Evolutionary conservation across 805 yeast species (phyloP).

Genomic region (Jamesozyma rosinii): DNA sequence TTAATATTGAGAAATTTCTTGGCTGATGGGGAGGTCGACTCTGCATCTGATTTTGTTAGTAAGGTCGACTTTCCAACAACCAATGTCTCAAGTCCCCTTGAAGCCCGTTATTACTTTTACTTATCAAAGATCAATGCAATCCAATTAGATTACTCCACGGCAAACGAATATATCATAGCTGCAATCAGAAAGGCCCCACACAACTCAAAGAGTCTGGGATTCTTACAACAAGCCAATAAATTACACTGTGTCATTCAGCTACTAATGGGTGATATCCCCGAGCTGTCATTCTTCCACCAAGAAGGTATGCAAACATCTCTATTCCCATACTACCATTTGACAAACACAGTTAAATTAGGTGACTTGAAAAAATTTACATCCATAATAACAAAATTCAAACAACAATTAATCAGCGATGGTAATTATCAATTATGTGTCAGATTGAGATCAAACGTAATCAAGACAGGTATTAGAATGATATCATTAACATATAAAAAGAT

Average conservation of each 20-base stretch:
- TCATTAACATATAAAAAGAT: slow-evolving; percentile 85
- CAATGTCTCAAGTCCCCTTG: slow-evolving; percentile 74
- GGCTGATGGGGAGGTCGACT: slow-evolving; percentile 67
- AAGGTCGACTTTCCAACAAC: slow-evolving; percentile 77
- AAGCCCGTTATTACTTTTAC: slow-evolving; percentile 86
- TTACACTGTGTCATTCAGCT: slow-evolving; percentile 80
- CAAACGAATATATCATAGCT: slow-evolving; percentile 83
- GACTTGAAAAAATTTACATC: slow-evolving; percentile 74
- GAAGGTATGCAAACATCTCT: slow-evolving; percentile 49
- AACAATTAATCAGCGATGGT: slow-evolving; percentile 59
- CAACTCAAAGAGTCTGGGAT: slow-evolving; percentile 74
- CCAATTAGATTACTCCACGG: slow-evolving; percentile 85
- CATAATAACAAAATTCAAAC: slow-evolving; percentile 55
- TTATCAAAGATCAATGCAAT: slow-evolving; percentile 84
- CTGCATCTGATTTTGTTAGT: slow-evolving; percentile 81
- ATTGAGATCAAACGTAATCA: slow-evolving; percentile 91
- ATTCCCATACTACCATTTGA: slow-evolving; percentile 74
- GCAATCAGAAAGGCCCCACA: slow-evolving; percentile 96
- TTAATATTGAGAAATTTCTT: slow-evolving; percentile 74
- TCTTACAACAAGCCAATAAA: slow-evolving; percentile 82
- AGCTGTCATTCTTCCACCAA: slow-evolving; percentile 68
- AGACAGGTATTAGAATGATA: slow-evolving; percentile 91
- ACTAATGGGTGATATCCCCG: slow-evolving; percentile 95
- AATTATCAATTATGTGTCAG: slow-evolving; percentile 78
- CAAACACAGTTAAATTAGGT: slow-evolving; percentile 87